Evolutionary conservation across 2,329 filamentous ascomycete genomes (phyloP), one percentile per base, ranked within the genome.

Genomic region (Xylariaceae sp.): DNA sequence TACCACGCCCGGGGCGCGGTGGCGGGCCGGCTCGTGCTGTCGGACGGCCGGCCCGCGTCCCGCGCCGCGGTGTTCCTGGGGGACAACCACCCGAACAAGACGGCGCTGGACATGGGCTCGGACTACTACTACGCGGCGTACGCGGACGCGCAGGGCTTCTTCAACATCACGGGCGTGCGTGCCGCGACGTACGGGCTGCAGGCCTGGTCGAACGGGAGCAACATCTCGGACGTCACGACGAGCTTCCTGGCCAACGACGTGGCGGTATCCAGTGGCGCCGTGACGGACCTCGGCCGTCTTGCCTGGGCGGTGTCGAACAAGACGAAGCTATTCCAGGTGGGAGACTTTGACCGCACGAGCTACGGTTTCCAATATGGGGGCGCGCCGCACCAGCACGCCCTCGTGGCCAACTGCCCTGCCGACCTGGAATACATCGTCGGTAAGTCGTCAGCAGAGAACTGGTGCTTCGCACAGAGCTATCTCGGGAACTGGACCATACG

Each of bases 1-100:
- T 76, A 74, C 54, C 68, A 73, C n/a, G 60, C 65, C n/a, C 70
- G 73, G 19, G 71, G 71, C 32, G 64, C 62, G 9, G 62, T 76
- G 9, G 60, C 60, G 9, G 73, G 72, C 33, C 61, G 53, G 9
- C 58, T 76, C 1, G 44, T 61, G 1, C 63, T 76, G 11, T 70
- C 65, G 13, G 69, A 74, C 44, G 72, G 72, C 6, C 64, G 70
- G 2, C 66, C 70, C 12, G 73, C 72, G 3, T 55, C 66, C 1
- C 64, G 66, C 4, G 72, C 73, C 8, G 66, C 71, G 4, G 65
- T 75, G 3, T 74, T 74, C 56, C 64, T 76, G 1, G 72, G 72
- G 3, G 72, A 75, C 43, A 68, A 66, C 42, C 54, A 67, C 29
- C 62, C 68, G 1, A 67, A 63, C 19, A 63, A 69, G 38, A 66